Evolutionary conservation across 495 filamentous ascomycete species (phyloP).

Genomic region (Daldinia vernicosa): DNA sequence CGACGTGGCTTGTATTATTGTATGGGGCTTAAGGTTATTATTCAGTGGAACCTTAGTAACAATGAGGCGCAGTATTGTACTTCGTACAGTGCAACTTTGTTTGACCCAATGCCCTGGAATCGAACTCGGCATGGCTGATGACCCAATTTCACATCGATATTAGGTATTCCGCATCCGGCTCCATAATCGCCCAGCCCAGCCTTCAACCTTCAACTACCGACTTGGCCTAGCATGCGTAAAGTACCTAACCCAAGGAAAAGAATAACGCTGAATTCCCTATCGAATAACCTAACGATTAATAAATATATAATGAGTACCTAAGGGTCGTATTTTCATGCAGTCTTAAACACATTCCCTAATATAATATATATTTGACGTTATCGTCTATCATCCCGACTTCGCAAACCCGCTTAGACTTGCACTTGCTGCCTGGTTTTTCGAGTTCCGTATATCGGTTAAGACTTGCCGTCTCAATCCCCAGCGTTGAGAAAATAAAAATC

Average conservation of each 20-base stretch:
- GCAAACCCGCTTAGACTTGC: constrained; percentile 15
- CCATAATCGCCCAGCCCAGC: background rate
- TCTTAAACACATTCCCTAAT: background rate
- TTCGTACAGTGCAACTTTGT: background rate
- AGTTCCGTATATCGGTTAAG: constrained; percentile 20
- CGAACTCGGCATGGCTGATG: constrained; percentile 7
- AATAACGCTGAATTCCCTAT: background rate
- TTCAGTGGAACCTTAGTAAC: no score
- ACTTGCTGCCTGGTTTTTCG: background rate
- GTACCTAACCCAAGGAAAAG: background rate
- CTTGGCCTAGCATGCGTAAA: no score
- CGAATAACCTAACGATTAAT: no score
- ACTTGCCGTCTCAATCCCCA: constrained; percentile 9
- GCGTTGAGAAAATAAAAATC: constrained; percentile 5
- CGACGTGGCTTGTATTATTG: constrained; percentile 28
- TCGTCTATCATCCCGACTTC: constrained; percentile 24
- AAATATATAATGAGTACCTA: no score
- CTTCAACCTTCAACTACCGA: background rate
- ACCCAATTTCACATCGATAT: background rate
- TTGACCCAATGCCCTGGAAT: constrained; percentile 7
- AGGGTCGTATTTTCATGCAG: background rate
- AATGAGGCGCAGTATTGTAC: background rate
- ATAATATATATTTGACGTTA: background rate
- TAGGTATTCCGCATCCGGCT: background rate
- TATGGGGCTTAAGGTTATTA: background rate